These are phyloP conservation scores for Acanthamoeba polyphaga DNA, from an alignment of 208 protist genomes.

Conservation along the genomic window DNA sequence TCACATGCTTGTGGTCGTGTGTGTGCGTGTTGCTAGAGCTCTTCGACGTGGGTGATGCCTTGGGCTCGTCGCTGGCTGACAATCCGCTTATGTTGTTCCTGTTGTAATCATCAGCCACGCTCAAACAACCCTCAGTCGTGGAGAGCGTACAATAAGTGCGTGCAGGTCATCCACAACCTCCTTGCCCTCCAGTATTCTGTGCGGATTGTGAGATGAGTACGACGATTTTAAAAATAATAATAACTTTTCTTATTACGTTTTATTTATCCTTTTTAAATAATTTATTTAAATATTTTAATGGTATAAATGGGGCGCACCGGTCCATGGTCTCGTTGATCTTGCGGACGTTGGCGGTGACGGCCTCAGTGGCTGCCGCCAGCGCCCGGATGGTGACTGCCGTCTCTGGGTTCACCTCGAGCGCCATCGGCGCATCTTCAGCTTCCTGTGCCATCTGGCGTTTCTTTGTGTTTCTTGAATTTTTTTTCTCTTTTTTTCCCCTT, in stretches of 20 bases:
- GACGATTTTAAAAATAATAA: no score
- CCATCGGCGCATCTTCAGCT: no score
- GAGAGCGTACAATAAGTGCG: background rate
- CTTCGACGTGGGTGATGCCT: background rate
- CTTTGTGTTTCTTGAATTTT: no score
- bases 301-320: background rate
- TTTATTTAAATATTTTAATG: background rate
- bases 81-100: background rate
- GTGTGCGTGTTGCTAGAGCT: background rate
- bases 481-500: background rate
- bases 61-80: background rate
- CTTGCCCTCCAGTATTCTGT: background rate
- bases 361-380: background rate
- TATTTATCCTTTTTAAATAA: no score
- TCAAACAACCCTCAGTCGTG: background rate
- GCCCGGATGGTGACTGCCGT: background rate
- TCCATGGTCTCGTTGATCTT: background rate
- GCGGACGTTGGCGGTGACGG: background rate
- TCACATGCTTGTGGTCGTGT: no score
- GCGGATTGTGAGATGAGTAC: background rate
- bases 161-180: background rate
- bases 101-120: background rate
- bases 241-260: no score
- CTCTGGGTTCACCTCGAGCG: background rate
- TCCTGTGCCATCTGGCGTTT: no score